Evolutionary conservation across 2,329 filamentous ascomycete genomes (phyloP).

Genomic region (Zopfia rhizophila): DNA sequence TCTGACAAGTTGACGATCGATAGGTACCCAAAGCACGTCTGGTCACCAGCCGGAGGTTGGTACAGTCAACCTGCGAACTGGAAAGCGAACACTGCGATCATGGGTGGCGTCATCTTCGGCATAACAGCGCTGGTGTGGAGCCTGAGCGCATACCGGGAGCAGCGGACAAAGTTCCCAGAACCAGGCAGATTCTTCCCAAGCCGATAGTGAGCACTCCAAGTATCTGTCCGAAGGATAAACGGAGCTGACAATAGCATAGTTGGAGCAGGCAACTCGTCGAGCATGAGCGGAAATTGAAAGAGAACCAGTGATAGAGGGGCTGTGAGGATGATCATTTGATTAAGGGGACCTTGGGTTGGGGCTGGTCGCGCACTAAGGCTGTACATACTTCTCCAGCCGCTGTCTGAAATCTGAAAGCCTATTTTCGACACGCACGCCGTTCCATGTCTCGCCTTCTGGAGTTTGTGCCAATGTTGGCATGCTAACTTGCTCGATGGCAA

Average conservation of each 20-base stretch:
- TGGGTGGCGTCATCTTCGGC: conserved; percentile 74
- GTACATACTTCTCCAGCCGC: conserved; percentile 51
- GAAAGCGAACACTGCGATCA: conserved; percentile 87
- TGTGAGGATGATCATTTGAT: conserved; percentile 10
- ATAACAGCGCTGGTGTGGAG: conserved; percentile 76
- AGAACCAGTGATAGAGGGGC: conserved; percentile 30
- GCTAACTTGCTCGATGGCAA: conserved; percentile 94
- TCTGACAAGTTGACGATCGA: conserved; percentile 24
- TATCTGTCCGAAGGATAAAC: conserved; percentile 8
- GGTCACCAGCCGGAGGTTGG: conserved; percentile 98
- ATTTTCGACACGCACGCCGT: conserved; percentile 55
- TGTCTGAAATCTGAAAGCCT: conserved; percentile 55
- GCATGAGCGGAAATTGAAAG: conserved; percentile 66
- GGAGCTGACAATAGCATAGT: conserved; percentile 56
- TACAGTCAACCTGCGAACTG: conserved; percentile 95
- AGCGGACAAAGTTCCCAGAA: conserved; percentile 79
- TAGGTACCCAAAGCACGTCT: conserved; percentile 98
- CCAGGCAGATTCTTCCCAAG: conserved; percentile 82
- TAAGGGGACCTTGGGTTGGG: conserved; percentile 25
- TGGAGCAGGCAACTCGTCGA: conserved; percentile 79
- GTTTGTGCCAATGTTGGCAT: conserved; percentile 68
- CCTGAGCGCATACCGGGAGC: conserved; percentile 78
- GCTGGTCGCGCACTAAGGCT: conserved; percentile 43
- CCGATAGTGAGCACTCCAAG: conserved; percentile 72
- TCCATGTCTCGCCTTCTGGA: conserved; percentile 58